phyloP scores from a whole-genome alignment of 805 yeast species.

The Saturnispora diversa region DNA sequence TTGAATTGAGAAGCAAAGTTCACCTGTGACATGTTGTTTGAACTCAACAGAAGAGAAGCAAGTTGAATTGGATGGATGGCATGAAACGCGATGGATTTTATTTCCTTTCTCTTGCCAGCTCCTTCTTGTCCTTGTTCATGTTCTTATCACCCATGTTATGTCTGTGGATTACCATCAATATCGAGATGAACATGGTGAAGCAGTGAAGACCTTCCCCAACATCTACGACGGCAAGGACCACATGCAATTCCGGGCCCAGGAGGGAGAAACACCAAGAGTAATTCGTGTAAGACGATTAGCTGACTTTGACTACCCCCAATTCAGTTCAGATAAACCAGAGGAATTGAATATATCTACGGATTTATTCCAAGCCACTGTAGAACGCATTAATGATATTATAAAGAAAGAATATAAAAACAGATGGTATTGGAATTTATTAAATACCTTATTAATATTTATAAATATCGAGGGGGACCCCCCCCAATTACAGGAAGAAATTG shows the following conservation, averaged over 20 bases:
- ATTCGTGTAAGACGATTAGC: slow-evolving; percentile 56
- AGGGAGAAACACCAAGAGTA: slow-evolving; percentile 39
- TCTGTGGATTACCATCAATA: neutral
- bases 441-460: neutral
- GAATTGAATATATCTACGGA: too few relatives aligned
- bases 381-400: neutral
- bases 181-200: too few relatives aligned
- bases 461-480: neutral
- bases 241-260: too few relatives aligned
- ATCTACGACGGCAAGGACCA: too few relatives aligned
- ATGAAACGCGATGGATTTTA: too few relatives aligned
- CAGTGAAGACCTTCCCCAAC: too few relatives aligned
- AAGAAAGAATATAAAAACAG: neutral
- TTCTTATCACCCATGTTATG: neutral
- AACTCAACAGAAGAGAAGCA: too few relatives aligned
- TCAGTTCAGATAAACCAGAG: too few relatives aligned
- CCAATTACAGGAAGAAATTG: neutral
- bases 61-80: too few relatives aligned
- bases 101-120: too few relatives aligned
- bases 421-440: slow-evolving; percentile 1
- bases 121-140: too few relatives aligned
- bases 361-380: neutral
- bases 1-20: slow-evolving; percentile 8
- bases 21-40: slow-evolving; percentile 7
- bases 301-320: slow-evolving; percentile 41